Evolutionary conservation across 495 filamentous ascomycete genomes (phyloP).

Genomic region (Podospora pseudocomata): DNA sequence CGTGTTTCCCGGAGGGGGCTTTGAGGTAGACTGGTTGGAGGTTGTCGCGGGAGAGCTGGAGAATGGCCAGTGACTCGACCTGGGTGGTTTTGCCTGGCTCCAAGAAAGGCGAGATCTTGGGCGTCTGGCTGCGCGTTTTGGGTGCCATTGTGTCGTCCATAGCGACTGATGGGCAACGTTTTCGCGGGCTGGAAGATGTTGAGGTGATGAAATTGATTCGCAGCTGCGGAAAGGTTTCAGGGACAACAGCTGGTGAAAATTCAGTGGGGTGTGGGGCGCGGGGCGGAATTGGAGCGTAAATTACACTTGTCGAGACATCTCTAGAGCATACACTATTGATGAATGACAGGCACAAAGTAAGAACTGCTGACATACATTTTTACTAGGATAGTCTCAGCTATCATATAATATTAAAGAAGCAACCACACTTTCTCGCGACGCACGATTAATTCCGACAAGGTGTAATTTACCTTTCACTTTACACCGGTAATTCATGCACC

Average conservation of each 20-base stretch:
- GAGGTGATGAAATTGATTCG: not conserved
- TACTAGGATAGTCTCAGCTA: too few relatives aligned
- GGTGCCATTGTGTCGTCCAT: slow-evolving; percentile 26
- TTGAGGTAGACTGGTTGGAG: slow-evolving; percentile 70
- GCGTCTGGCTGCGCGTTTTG: slow-evolving; percentile 13
- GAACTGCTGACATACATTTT: too few relatives aligned
- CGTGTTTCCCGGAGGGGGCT: slow-evolving; percentile 53
- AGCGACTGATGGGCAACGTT: not conserved
- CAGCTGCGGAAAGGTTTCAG: slow-evolving; percentile 1
- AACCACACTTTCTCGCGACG: too few relatives aligned
- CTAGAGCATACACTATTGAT: not conserved
- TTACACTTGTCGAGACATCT: not conserved
- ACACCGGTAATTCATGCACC: not conserved
- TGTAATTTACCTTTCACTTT: too few relatives aligned
- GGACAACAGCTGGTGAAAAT: slow-evolving; percentile 1
- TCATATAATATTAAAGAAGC: too few relatives aligned
- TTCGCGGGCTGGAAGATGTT: not conserved
- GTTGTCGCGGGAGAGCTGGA: slow-evolving; percentile 81
- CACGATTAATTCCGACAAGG: too few relatives aligned
- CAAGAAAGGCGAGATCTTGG: slow-evolving; percentile 63
- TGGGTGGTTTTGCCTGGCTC: slow-evolving; percentile 56
- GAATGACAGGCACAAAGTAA: too few relatives aligned
- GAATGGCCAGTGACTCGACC: slow-evolving; percentile 62
- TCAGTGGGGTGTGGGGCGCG: slow-evolving; percentile 4
- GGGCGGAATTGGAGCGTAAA: not conserved